Base-by-base conservation (phyloP, 1,139 yeast genomes). In the Lodderomyces beijingensis region DNA sequence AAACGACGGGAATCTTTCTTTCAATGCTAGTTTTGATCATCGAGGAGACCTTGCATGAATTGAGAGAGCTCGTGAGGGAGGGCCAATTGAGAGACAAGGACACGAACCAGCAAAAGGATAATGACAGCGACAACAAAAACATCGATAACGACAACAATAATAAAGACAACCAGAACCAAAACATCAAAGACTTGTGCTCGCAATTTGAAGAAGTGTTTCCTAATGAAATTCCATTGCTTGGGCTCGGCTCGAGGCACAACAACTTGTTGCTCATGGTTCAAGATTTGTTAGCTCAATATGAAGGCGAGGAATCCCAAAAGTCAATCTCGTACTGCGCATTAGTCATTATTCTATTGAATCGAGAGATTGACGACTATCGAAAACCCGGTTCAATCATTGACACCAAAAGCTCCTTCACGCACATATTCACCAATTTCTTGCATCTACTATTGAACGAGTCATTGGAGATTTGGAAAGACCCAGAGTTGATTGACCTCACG, bases 381-480 rank as follows among this genome's bases (percentile, higher is more conserved):
- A 42, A 41, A 26, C 42, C 44, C 13, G 50, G 46, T 2, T 25
- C 37, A 18, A 25, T 33, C 3, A n/a, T 29, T 2, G 56, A 51
- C 14, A 39, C 45, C 14, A 47, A 45, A 19, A 27, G 40, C 1
- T 39, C 45, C 14, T 53, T 53, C 29, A 46, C 57, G 1, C 29
- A 30, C 4, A 30, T 51, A 16, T 46, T 53, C 28, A 42, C 46
- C 3, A 35, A 44, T 10, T 34, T 57, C 6, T 36, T 60, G 10
- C 43, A 40, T 21, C 16, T 41, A 5, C 28, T 45, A 8, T 34
- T 49, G 16, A 51, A 47, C 10, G 27, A 35, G 5, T 38, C 42
- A 2, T 23, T 59, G n/a, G 59, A 55, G 28, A 39, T 63, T 5
- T 67, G 71, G 72, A 55, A 53, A 30, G 62, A 61, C 38, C 74